Evolutionary conservation across 345 rosid species (phyloP), one percentile per base, ranked within the genome.

Genomic region (Bretschneidera sinensis): DNA sequence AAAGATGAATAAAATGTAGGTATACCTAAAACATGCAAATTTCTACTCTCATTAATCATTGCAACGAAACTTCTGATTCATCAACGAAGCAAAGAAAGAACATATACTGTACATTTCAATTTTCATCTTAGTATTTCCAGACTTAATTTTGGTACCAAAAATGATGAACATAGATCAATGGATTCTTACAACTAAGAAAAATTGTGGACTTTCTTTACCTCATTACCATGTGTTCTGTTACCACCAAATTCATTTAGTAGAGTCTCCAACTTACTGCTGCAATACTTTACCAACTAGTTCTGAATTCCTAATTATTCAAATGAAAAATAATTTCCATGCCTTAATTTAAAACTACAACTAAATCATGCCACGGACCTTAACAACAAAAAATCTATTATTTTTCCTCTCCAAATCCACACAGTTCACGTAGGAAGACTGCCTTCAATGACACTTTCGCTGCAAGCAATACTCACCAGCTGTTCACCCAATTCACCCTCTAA

Each of bases 101-200:
- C 20, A 54, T 31, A 57, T 25, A 31, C 20, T 34, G 52, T 68
- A 51, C 47, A 57, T 43, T 50, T 24, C 18, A 57, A 23, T 4
- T 15, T 24, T 54, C n/a, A 25, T 54, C 6, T 54, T 0, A 24
- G 9, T 17, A 54, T 17, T 54, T 24, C 57, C 55, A 20, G 9
- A 25, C 23, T 54, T 23, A 9, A 23, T 22, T 14, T 4, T 18
- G 21, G 20, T 20, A 50, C 15, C 1, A 18, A 9, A 7, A 19
- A 18, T 50, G 21, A 50, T 50, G 3, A n/a, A 48, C 3, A 48
- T 1, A 1, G n/a, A 48, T 48, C 4, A 48, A 48, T 48, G 1
- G 1, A 8, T 48, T 19, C 2, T 5, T 48, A 48, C 0, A 50
- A 50, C 54, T 16, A 10, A 6, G 6, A 18, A 9, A 19, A 50